Conservation (phyloP, 2,329 filamentous ascomycete species). For the Calonectria fujianensis region DNA sequence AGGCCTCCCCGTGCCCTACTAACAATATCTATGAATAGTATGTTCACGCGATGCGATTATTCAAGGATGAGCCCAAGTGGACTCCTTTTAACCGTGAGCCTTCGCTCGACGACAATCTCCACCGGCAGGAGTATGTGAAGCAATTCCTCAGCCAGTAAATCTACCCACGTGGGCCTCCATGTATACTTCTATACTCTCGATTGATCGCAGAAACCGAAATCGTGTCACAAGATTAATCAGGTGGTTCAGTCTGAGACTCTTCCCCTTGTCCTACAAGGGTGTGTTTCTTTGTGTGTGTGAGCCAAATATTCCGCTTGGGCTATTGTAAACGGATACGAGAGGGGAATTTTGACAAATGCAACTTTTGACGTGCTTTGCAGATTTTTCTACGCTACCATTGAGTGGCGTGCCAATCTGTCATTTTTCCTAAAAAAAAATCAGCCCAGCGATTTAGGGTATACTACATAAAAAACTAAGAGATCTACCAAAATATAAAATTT, state of each 20-base stretch:
- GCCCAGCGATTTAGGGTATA: neutral
- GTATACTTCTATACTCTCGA: neutral
- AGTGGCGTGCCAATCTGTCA: neutral
- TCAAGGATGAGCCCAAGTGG: conserved; percentile 99
- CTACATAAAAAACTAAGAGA: neutral
- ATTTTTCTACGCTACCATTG: conserved; percentile 25
- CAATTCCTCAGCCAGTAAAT: conserved; percentile 63
- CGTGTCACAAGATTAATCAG: neutral
- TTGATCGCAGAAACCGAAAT: no score
- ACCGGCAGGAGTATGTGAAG: conserved; percentile 85
- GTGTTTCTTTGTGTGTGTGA: neutral
- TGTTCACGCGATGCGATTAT: conserved; percentile 95
- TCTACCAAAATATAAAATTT: neutral
- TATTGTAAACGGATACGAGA: conserved; percentile 6
- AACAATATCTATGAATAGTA: conserved; percentile 74
- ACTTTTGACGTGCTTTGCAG: conserved; percentile 32
- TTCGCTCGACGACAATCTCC: conserved; percentile 86
- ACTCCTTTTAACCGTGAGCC: conserved; percentile 89
- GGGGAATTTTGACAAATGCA: conserved; percentile 8
- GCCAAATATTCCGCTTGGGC: neutral
- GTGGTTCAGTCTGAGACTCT: neutral
- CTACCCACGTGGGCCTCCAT: conserved; percentile 47
- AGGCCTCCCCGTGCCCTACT: neutral
- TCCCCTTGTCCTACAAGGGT: neutral
- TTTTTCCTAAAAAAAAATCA: neutral